Evolutionary conservation across 768 basidiomycete genomes (phyloP).

Genomic region (Lentinula edodes): DNA sequence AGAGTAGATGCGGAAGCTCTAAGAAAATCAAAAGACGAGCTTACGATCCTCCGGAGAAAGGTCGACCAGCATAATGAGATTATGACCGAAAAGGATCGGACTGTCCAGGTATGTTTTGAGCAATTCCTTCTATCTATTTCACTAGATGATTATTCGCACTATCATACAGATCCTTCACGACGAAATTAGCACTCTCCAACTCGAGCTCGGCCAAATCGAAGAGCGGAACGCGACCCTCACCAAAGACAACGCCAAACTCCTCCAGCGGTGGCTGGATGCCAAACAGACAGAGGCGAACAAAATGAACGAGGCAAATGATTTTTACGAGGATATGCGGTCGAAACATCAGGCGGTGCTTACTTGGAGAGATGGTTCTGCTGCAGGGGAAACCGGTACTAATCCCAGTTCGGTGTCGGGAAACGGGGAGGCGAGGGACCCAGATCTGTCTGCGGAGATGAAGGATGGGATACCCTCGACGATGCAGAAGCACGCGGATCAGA

Average conservation of each 20-base stretch:
- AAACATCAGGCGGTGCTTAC: constrained; percentile 57
- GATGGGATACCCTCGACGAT: constrained; percentile 71
- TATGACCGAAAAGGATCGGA: constrained; percentile 84
- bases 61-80: constrained; percentile 81
- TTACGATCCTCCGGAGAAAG: constrained; percentile 61
- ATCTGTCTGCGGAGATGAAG: constrained; percentile 46
- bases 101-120: constrained; percentile 66
- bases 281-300: constrained; percentile 90
- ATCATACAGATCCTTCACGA: constrained; percentile 78
- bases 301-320: constrained; percentile 91
- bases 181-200: constrained; percentile 86
- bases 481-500: constrained; percentile 71
- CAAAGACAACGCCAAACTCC: constrained; percentile 90
- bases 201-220: constrained; percentile 88
- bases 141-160: neutral
- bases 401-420: constrained; percentile 59
- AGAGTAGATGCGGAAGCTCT: constrained; percentile 78
- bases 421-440: constrained; percentile 50
- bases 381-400: constrained; percentile 18
- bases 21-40: constrained; percentile 72
- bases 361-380: constrained; percentile 37
- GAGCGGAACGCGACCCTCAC: constrained; percentile 82
- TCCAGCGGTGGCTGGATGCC: constrained; percentile 95
- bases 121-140: constrained; percentile 8
- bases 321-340: constrained; percentile 84